Conservation (phyloP, 352 stramenopile genomes). For the Phytophthora sp. region DNA sequence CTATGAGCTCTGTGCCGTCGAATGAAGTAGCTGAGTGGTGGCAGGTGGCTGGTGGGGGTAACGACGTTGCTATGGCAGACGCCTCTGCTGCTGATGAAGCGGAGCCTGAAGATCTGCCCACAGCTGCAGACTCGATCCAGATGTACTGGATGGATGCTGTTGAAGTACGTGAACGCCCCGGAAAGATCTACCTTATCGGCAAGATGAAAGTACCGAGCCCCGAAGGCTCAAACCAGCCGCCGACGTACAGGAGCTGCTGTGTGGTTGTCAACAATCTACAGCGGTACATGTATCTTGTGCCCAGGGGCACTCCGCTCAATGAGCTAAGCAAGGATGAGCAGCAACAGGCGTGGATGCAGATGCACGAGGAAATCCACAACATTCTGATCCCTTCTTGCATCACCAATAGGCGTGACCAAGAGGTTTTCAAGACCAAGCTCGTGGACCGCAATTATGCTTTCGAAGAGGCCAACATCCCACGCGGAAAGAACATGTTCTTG, state of each 20-base stretch:
- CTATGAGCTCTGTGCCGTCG: conserved; percentile 65
- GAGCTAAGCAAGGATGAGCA: conserved; percentile 94
- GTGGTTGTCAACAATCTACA: conserved; percentile 96
- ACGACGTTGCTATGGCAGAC: conserved; percentile 24
- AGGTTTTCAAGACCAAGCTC: conserved; percentile 93
- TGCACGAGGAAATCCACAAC: conserved; percentile 91
- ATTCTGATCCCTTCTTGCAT: conserved; percentile 91
- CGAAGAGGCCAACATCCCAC: conserved; percentile 94
- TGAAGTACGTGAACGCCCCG: conserved; percentile 93
- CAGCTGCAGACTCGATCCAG: conserved; percentile 78
- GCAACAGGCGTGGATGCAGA: conserved; percentile 83
- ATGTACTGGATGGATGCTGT: conserved; percentile 98
- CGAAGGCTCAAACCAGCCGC: conserved; percentile 34
- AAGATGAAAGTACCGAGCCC: conserved; percentile 86
- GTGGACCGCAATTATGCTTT: conserved; percentile 98
- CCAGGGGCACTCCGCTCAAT: conserved; percentile 50
- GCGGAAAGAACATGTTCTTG: conserved; percentile 95
- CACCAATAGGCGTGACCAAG: conserved; percentile 70
- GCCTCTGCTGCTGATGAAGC: conserved; percentile 26
- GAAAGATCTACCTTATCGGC: conserved; percentile 98
- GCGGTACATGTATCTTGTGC: conserved; percentile 96
- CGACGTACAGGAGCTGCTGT: conserved; percentile 94
- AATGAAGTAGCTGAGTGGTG: conserved; percentile 91
- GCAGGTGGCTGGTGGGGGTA: conserved; percentile 47
- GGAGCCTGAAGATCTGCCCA: conserved; percentile 39